phyloP scores from a whole-genome alignment of 192 early-diverging fungal species.

The Ambispora gerdemannii region DNA sequence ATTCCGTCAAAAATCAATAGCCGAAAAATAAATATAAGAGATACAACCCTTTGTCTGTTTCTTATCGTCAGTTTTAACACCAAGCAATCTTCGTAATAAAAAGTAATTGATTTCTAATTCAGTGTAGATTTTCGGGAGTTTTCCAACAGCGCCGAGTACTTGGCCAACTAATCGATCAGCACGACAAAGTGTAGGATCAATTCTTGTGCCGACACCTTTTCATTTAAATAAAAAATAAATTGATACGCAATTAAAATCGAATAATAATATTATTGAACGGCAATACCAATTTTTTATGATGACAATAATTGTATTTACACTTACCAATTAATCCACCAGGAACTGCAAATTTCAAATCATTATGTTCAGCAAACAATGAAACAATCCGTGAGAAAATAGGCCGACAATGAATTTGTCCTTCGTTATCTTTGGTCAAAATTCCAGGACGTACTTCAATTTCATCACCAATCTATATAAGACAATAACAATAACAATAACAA shows the following conservation, averaged over 20 bases:
- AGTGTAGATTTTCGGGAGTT: conserved; percentile 88
- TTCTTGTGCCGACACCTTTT: conserved; percentile 85
- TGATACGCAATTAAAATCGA: neutral
- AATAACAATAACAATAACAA: neutral
- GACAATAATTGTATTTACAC: no score
- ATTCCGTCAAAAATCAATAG: no score
- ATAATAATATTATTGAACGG: neutral
- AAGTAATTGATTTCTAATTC: conserved; percentile 98
- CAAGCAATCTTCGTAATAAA: conserved; percentile 91
- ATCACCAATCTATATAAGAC: conserved; percentile 70
- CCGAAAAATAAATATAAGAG: neutral
- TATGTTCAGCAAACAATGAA: conserved; percentile 82
- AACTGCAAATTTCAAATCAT: conserved; percentile 94
- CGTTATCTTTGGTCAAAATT: conserved; percentile 82
- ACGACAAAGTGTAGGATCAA: conserved; percentile 95
- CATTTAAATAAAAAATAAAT: neutral
- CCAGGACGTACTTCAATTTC: conserved; percentile 97
- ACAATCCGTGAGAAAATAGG: conserved; percentile 90
- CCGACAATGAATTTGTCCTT: conserved; percentile 75
- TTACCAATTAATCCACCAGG: conserved; percentile 97
- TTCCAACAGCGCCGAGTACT: conserved; percentile 88
- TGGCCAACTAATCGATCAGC: conserved; percentile 95
- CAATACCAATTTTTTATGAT: neutral
- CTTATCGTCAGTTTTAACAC: conserved; percentile 96
- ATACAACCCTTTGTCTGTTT: conserved; percentile 87